Conservation (phyloP, 208 protist genomes). For the Vickermania spadyakhi region DNA sequence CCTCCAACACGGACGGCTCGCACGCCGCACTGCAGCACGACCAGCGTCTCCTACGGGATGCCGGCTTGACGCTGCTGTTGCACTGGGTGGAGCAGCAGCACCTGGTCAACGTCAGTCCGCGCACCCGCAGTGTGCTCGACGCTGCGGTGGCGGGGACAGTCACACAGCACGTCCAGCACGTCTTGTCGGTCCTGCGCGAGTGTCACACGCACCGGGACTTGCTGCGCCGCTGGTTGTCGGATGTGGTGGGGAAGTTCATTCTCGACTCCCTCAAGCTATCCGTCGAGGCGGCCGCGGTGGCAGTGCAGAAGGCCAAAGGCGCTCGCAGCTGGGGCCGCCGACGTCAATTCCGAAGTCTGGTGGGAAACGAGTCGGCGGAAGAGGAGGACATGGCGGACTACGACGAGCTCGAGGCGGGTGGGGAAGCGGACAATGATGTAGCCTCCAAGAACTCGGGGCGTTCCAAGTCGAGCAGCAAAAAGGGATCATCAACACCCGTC, state of each 20-base stretch:
- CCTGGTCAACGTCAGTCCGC: conserved; percentile 60
- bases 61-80: conserved; percentile 62
- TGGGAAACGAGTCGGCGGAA: background rate
- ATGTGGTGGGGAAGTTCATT: conserved; percentile 69
- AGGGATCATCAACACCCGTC: background rate
- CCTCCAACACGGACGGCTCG: conserved; percentile 30
- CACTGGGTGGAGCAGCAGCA: conserved; percentile 75
- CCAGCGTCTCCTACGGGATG: conserved; percentile 46
- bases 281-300: conserved; percentile 38
- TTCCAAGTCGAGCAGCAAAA: background rate
- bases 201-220: conserved; percentile 26
- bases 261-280: conserved; percentile 54
- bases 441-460: background rate
- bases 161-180: conserved; percentile 52
- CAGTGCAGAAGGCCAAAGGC: conserved; percentile 15
- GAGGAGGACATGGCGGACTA: background rate
- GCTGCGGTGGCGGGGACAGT: conserved; percentile 70
- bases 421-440: background rate
- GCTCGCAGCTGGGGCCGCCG: conserved; percentile 17
- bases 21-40: conserved; percentile 27
- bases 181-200: conserved; percentile 47
- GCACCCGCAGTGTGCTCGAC: conserved; percentile 64
- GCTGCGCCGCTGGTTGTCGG: conserved; percentile 43
- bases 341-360: conserved; percentile 6
- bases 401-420: background rate